Conservation (phyloP, 306 rosid genomes). For the Rubus parviflorus region DNA sequence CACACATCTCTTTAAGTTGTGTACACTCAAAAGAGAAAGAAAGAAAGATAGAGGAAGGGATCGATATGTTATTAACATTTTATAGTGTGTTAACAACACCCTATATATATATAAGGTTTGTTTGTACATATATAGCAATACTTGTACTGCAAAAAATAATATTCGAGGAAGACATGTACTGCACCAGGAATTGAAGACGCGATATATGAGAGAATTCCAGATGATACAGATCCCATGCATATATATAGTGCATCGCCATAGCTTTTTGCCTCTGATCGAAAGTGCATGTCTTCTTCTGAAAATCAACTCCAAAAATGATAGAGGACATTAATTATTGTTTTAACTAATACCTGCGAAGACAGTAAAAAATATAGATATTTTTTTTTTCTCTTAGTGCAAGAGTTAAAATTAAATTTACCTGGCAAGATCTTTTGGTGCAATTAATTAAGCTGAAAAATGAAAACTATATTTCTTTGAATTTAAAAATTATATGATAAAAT, state of each 20-base stretch:
- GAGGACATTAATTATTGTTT: too few species aligned
- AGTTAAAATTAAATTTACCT: neutral
- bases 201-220: too few species aligned
- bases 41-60: too few species aligned
- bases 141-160: constrained; percentile 2
- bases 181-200: neutral
- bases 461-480: neutral
- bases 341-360: neutral
- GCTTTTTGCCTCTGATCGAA: too few species aligned
- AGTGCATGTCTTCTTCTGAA: too few species aligned
- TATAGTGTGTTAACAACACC: too few species aligned
- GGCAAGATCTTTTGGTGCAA: neutral
- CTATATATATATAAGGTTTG: neutral
- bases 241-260: too few species aligned
- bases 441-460: neutral
- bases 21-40: too few species aligned
- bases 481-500: neutral
- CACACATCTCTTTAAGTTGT: too few species aligned
- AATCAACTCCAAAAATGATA: too few species aligned
- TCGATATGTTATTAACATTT: too few species aligned
- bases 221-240: too few species aligned
- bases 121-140: neutral
- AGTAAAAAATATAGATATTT: neutral
- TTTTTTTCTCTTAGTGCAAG: neutral
- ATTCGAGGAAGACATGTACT: constrained; percentile 3